Evolutionary conservation across 495 filamentous ascomycete species (phyloP).

Genomic region (Aspergillus nidulans): DNA sequence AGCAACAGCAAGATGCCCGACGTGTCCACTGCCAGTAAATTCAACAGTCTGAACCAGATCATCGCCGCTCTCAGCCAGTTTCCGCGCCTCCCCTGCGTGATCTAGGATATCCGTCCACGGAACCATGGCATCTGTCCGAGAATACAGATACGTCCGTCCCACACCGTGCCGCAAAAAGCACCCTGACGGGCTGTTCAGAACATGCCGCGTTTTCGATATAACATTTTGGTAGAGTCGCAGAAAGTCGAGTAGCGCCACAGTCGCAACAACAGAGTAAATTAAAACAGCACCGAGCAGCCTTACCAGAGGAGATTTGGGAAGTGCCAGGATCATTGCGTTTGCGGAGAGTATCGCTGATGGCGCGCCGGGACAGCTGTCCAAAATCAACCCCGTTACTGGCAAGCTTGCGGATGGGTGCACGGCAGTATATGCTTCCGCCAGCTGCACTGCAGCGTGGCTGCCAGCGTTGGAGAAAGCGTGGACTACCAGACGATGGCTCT

Average conservation of each 20-base stretch:
- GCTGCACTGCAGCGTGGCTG: background rate
- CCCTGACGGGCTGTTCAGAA: background rate
- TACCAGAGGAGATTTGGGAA: background rate
- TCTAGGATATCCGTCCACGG: background rate
- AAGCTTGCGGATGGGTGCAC: background rate
- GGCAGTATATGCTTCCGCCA: background rate
- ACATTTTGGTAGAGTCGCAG: background rate
- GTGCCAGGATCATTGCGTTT: background rate
- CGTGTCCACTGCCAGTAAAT: slow-evolving; percentile 16
- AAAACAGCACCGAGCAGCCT: background rate
- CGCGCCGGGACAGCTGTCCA: background rate
- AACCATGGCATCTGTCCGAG: background rate
- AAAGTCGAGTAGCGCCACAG: background rate
- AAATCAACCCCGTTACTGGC: background rate
- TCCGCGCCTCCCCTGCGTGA: background rate
- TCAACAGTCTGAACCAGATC: slow-evolving; percentile 52
- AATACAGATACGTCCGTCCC: background rate
- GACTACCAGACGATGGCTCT: background rate
- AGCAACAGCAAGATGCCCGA: slow-evolving; percentile 15
- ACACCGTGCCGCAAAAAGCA: background rate
- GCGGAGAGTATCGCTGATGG: background rate
- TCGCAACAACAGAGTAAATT: background rate
- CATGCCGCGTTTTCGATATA: background rate
- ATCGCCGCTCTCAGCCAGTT: background rate
- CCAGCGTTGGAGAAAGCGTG: background rate